phyloP scores from a whole-genome alignment of 495 filamentous ascomycete species.

The Lasiosphaeris hirsuta region DNA sequence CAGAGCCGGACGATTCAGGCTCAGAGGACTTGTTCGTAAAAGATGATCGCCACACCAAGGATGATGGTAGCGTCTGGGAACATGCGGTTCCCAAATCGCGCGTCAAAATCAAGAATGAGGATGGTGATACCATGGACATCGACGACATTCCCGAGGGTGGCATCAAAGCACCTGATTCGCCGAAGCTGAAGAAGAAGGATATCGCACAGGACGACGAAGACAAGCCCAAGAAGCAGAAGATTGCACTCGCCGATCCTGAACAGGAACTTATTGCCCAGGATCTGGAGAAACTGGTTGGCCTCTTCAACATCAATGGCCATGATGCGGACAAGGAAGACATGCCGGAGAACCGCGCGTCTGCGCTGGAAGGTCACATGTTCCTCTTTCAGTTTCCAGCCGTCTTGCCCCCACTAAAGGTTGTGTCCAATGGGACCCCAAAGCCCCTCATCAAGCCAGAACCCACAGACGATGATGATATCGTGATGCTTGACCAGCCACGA shows the following conservation, averaged over 20 bases:
- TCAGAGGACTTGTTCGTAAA: slow-evolving; percentile 40
- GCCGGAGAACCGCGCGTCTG: slow-evolving; percentile 1
- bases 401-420: slow-evolving; percentile 48
- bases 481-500: slow-evolving; percentile 23
- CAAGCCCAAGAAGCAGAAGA: slow-evolving; percentile 29
- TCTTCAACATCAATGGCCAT: slow-evolving; percentile 28
- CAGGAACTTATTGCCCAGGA: slow-evolving; percentile 28
- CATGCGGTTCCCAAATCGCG: slow-evolving; percentile 27
- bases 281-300: slow-evolving; percentile 30
- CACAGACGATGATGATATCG: slow-evolving; percentile 21
- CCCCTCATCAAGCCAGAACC: slow-evolving; percentile 30
- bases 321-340: slow-evolving; percentile 19
- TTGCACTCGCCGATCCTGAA: slow-evolving; percentile 35
- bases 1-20: slow-evolving; percentile 40
- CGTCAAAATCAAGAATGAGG: slow-evolving; percentile 36
- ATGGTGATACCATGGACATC: slow-evolving; percentile 34
- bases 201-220: slow-evolving; percentile 17
- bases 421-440: slow-evolving; percentile 3
- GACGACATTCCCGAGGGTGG: slow-evolving; percentile 34
- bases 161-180: slow-evolving; percentile 29
- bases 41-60: slow-evolving; percentile 10
- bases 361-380: slow-evolving; percentile 51
- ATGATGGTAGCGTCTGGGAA: slow-evolving; percentile 32
- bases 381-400: slow-evolving; percentile 65
- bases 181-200: slow-evolving; percentile 31